Base-by-base conservation (phyloP, 148 eudicot species). In the Silene uniflora region DNA sequence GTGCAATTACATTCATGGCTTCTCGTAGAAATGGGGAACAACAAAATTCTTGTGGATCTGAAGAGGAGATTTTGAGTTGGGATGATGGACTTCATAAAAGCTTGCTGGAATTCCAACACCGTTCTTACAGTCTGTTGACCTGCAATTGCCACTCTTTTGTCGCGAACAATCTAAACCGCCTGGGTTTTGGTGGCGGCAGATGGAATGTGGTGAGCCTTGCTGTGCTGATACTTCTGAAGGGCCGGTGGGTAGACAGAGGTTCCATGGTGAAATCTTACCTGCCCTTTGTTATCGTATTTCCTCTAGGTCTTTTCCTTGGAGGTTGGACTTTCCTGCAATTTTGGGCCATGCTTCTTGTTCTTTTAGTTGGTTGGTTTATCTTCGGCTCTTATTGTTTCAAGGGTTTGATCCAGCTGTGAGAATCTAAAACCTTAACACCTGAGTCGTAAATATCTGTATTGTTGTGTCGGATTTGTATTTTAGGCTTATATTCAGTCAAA, bases 141-240 rank as follows among this genome's bases (percentile, higher is more conserved):
- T 91, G 98, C 87, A 94, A 94, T 73, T 94, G 98, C 79, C 97
- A 94, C 85, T 94, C 96, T 23, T 94, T 91, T 71, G 98, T 91
- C 10, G 91, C 90, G 56, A 91, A 94, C 84, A 88, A 85, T 78
- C 80, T 91, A 13, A 94, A 94, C 83, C 86, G 90, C 73, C 76
- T 94, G 82, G 86, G 87, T 42, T 91, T 89, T 72, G 78, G 74
- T 73, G 83, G 87, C 19, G 84, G 92, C 6, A 84, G 89, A 35
- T 94, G 98, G 98, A 94, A 94, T 55, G 96, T 94, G 75, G 96
- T 90, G 75, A 89, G 84, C 82, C 75, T 91, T 55, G 98, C 97
- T 1, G 67, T 75, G 47, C 78, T 94, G 75, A 86, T 94, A 13
- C 82, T 91, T 71, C 73, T 90, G 18, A 90, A 88, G 85, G 98